Evolutionary conservation across 208 protist genomes (phyloP).

Genomic region (Acanthamoeba healyi): DNA sequence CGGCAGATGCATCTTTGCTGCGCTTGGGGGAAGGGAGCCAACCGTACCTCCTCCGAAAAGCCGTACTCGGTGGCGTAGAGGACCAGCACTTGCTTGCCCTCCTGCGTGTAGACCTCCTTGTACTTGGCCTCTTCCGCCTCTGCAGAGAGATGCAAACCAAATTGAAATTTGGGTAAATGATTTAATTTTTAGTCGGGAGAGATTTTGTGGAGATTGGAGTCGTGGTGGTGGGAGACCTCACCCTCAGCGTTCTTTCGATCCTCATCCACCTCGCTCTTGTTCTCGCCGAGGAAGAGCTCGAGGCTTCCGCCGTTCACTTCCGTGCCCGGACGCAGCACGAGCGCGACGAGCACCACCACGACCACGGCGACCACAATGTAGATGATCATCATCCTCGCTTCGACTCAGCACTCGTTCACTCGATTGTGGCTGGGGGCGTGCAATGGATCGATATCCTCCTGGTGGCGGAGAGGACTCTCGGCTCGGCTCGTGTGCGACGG

Average conservation of each 20-base stretch:
- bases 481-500: background rate
- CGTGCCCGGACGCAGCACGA: constrained; percentile 32
- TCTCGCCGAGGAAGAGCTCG: background rate
- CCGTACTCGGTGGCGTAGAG: constrained; percentile 63
- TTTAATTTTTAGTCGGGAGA: no score
- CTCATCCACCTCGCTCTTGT: background rate
- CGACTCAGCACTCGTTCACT: background rate
- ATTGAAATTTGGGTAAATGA: background rate
- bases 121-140: constrained; percentile 22
- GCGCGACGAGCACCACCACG: background rate
- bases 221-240: background rate
- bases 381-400: background rate
- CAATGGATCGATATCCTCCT: no score
- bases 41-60: constrained; percentile 32
- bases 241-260: background rate
- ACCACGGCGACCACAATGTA: constrained; percentile 26
- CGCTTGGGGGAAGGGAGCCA: background rate
- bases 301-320: constrained; percentile 43
- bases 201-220: no score
- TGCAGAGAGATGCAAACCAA: no score
- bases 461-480: no score
- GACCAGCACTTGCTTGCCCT: constrained; percentile 52
- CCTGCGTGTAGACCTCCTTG: constrained; percentile 32
- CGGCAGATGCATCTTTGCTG: no score
- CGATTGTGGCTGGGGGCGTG: no score